Percentiles rank a stretch among this genome's conserved stretches.
These are phyloP conservation scores for Tetraselmis chui DNA, from an alignment of 139 green algal species.

Conservation along the genomic window DNA sequence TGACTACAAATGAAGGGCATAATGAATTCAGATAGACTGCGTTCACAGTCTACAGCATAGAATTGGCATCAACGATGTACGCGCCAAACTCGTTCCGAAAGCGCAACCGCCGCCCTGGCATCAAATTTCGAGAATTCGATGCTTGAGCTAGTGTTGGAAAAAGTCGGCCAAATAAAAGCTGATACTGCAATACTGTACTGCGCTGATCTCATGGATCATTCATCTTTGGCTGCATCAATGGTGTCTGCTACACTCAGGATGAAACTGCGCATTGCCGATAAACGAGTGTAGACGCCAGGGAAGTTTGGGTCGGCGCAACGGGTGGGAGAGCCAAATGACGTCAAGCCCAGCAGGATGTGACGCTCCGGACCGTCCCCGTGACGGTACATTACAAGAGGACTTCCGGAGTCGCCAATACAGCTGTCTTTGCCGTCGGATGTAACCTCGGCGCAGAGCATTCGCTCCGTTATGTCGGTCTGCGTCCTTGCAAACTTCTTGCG, in stretches of 20 bases:
- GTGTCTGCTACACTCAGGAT: neutral
- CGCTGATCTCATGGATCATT: too few relatives aligned
- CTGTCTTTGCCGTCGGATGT: neutral
- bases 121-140: too few relatives aligned
- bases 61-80: too few relatives aligned
- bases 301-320: neutral
- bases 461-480: neutral
- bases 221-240: neutral
- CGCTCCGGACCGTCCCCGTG: neutral
- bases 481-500: neutral
- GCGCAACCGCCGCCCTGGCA: too few relatives aligned
- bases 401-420: neutral
- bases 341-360: neutral
- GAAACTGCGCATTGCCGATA: neutral
- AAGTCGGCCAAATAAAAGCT: too few relatives aligned
- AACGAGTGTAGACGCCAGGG: neutral
- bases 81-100: too few relatives aligned
- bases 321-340: neutral
- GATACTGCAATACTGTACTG: too few relatives aligned
- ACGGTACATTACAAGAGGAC: neutral
- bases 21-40: too few relatives aligned
- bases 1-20: too few relatives aligned
- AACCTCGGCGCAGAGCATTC: neutral
- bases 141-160: too few relatives aligned
- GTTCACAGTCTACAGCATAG: too few relatives aligned